phyloP scores from a whole-genome alignment of 179 eudicot species.

The Nepenthes alata region DNA sequence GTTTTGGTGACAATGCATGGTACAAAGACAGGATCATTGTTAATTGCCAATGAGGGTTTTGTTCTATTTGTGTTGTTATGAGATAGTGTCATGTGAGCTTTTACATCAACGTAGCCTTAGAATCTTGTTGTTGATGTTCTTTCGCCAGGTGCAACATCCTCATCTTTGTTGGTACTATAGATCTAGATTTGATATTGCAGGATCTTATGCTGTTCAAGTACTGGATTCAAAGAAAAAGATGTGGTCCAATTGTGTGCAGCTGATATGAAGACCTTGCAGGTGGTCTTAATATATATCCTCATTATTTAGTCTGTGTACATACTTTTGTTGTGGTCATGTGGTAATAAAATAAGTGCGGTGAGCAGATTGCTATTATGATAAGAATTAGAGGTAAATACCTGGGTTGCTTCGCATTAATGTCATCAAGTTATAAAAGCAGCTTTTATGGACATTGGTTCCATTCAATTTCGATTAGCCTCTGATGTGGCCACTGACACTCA shows the following conservation, averaged over 20 bases:
- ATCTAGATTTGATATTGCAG: conserved; percentile 4
- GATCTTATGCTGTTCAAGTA: conserved; percentile 1
- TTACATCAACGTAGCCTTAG: too few species aligned
- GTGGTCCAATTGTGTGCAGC: conserved; percentile 18
- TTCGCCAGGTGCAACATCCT: too few species aligned
- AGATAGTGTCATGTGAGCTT: too few species aligned
- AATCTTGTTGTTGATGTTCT: too few species aligned
- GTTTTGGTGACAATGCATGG: too few species aligned
- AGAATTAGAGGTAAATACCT: too few species aligned
- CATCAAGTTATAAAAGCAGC: neutral
- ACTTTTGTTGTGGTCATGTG: neutral
- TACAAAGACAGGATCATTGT: too few species aligned
- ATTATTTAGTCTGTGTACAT: neutral
- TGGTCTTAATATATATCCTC: conserved; percentile 6
- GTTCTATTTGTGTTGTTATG: too few species aligned
- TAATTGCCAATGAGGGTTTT: too few species aligned
- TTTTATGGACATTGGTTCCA: neutral
- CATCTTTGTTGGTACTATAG: neutral
- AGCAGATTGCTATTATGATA: neutral
- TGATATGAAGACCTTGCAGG: conserved; percentile 49
- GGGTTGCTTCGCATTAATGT: too few species aligned
- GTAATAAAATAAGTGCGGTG: neutral
- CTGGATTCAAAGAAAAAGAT: conserved; percentile 9
- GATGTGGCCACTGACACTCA: too few species aligned
- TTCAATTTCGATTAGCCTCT: neutral